Evolutionary conservation across 306 rosid genomes (phyloP).

Genomic region (Mimosa bimucronata): DNA sequence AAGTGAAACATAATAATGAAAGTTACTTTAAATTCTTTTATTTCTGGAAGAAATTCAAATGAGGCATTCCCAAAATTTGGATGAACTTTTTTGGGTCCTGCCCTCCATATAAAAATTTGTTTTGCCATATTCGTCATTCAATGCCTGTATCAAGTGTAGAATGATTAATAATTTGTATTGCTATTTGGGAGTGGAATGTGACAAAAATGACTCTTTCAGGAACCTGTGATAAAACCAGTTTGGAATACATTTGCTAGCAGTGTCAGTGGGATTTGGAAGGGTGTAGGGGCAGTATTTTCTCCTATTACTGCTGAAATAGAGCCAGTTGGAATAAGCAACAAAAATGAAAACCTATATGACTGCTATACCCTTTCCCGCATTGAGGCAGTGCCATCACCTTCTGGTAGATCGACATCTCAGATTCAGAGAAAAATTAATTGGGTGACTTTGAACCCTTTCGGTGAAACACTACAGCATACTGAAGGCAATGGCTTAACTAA

Average conservation of each 20-base stretch:
- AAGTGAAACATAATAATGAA: neutral
- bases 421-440: constrained; percentile 77
- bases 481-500: constrained; percentile 36
- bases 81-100: constrained; percentile 12
- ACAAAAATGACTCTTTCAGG: constrained; percentile 57
- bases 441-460: constrained; percentile 91
- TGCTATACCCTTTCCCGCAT: constrained; percentile 79
- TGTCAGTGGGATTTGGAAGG: constrained; percentile 95
- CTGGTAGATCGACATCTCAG: constrained; percentile 54
- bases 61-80: neutral
- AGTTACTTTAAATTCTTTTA: neutral
- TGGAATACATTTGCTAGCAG: constrained; percentile 96
- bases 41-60: constrained; percentile 19
- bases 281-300: constrained; percentile 94
- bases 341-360: constrained; percentile 77
- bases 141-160: constrained; percentile 26
- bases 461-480: constrained; percentile 54
- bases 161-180: constrained; percentile 14
- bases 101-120: neutral
- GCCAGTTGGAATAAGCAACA: constrained; percentile 76
- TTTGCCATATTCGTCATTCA: neutral
- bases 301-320: constrained; percentile 95
- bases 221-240: constrained; percentile 86
- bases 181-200: constrained; percentile 19
- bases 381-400: constrained; percentile 57